Evolutionary conservation across 1,139 yeast genomes (phyloP).

Genomic region (Pichia inconspicua): DNA sequence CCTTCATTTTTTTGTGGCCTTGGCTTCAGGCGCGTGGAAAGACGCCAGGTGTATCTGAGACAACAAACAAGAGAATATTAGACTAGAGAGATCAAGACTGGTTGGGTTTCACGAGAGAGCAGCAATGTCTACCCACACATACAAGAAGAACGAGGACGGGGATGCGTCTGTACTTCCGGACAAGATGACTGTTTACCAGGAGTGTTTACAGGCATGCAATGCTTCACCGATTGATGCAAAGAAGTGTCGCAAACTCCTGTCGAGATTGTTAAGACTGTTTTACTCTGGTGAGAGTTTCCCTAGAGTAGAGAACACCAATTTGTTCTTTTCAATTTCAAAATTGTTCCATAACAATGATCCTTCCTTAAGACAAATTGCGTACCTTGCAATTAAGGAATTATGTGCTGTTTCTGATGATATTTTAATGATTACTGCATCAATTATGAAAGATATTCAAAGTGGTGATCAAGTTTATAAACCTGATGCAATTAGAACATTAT

Average conservation of each 20-base stretch:
- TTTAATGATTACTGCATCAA: slow-evolving; percentile 94
- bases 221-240: slow-evolving; percentile 85
- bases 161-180: slow-evolving; percentile 67
- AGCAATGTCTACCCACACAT: slow-evolving; percentile 67
- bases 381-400: slow-evolving; percentile 87
- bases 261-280: slow-evolving; percentile 62
- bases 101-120: neutral
- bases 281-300: slow-evolving; percentile 87
- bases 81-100: neutral
- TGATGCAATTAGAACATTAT: slow-evolving; percentile 86
- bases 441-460: slow-evolving; percentile 94
- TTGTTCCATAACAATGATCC: slow-evolving; percentile 90
- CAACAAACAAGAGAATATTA: neutral
- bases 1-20: no score
- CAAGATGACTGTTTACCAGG: slow-evolving; percentile 96
- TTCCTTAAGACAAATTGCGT: slow-evolving; percentile 87
- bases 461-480: slow-evolving; percentile 85
- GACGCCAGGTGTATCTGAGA: no score
- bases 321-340: slow-evolving; percentile 90
- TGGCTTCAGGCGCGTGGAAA: no score
- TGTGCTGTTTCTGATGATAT: slow-evolving; percentile 81
- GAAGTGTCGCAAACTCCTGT: slow-evolving; percentile 72
- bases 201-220: slow-evolving; percentile 88
- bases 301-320: slow-evolving; percentile 79
- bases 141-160: slow-evolving; percentile 76